These are phyloP conservation scores for Xanthoparmelia taractica DNA, from an alignment of 495 filamentous ascomycete genomes.

Conservation along the genomic window DNA sequence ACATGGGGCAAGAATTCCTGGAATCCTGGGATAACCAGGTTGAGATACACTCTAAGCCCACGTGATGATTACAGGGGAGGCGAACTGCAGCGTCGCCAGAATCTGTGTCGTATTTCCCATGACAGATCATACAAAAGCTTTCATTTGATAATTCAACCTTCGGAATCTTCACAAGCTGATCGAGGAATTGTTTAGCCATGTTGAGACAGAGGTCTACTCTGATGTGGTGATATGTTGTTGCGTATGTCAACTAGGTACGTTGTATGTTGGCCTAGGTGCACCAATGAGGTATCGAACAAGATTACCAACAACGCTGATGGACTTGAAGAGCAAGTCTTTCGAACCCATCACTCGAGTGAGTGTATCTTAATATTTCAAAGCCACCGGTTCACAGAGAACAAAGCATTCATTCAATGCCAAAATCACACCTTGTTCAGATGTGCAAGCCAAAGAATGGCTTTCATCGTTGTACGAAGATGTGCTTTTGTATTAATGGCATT, in stretches of 20 bases:
- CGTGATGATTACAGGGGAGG: not conserved
- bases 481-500: not conserved
- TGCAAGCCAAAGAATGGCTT: not conserved
- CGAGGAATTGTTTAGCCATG: not conserved
- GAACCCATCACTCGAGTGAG: not conserved
- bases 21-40: not conserved
- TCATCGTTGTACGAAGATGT: not conserved
- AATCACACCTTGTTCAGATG: not conserved
- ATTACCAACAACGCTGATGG: not conserved
- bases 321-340: not conserved
- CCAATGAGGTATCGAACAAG: not conserved
- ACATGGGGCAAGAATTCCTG: slow-evolving; percentile 2
- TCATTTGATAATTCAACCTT: not conserved
- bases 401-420: not conserved
- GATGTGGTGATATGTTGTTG: not conserved
- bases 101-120: not conserved
- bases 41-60: not conserved
- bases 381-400: not conserved
- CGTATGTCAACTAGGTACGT: not conserved
- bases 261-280: not conserved
- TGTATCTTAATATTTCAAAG: not conserved
- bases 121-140: not conserved
- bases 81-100: not conserved
- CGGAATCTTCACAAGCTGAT: not conserved
- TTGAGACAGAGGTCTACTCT: not conserved